Evolutionary conservation across 164 flowering plant genomes (phyloP).

Genomic region (Liriodendron chinense): DNA sequence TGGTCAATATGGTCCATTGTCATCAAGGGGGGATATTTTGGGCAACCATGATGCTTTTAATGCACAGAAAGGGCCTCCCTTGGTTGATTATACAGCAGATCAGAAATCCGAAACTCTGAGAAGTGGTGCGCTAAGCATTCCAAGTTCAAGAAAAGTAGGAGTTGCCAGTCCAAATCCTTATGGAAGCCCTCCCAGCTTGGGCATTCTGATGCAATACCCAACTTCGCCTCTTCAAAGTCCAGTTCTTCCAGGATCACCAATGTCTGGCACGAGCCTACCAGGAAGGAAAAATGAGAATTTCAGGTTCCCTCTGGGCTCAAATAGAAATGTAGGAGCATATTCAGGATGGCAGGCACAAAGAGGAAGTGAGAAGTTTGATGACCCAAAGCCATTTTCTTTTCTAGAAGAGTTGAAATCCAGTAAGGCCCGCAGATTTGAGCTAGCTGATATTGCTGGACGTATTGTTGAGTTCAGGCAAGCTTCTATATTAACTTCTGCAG

Average conservation of each 20-base stretch:
- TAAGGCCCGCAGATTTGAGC: constrained; percentile 58
- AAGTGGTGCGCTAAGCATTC: constrained; percentile 29
- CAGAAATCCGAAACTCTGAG: constrained; percentile 36
- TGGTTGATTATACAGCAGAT: constrained; percentile 27
- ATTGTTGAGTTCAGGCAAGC: constrained; percentile 80
- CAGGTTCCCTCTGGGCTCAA: constrained; percentile 41
- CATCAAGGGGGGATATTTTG: constrained; percentile 24
- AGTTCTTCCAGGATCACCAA: constrained; percentile 58
- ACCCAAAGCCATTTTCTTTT: constrained; percentile 50
- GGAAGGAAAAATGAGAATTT: constrained; percentile 48
- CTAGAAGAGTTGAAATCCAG: constrained; percentile 79
- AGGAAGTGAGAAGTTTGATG: constrained; percentile 40
- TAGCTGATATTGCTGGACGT: constrained; percentile 71
- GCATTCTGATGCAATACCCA: constrained; percentile 53
- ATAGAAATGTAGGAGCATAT: constrained; percentile 43
- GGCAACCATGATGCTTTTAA: constrained; percentile 31
- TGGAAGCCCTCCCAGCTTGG: constrained; percentile 51
- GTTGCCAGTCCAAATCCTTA: constrained; percentile 31
- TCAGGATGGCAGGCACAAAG: constrained; percentile 68
- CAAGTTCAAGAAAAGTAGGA: constrained; percentile 40
- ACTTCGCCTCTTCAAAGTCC: constrained; percentile 64
- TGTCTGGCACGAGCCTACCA: constrained; percentile 31
- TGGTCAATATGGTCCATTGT: constrained; percentile 34
- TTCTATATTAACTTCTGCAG: constrained; percentile 2
- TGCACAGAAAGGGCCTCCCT: constrained; percentile 21